Evolutionary conservation across 2,329 filamentous ascomycete genomes (phyloP).

Genomic region (Cercospora sp.): DNA sequence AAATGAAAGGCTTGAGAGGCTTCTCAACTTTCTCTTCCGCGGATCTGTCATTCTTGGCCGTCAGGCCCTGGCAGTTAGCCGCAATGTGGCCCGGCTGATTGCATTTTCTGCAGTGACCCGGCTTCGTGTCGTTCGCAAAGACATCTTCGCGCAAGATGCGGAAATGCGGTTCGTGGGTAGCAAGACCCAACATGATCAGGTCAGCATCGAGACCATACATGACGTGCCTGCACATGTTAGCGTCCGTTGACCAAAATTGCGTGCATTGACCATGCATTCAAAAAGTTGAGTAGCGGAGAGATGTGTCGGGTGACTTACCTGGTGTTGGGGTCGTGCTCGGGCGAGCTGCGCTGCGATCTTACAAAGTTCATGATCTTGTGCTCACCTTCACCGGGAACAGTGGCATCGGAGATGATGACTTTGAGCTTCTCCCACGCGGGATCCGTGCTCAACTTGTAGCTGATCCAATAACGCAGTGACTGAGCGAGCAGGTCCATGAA

Average conservation of each 20-base stretch:
- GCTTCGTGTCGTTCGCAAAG: conserved; percentile 83
- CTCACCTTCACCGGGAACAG: conserved; percentile 95
- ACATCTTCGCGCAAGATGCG: conserved; percentile 95
- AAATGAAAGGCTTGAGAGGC: conserved; percentile 89
- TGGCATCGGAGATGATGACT: conserved; percentile 97
- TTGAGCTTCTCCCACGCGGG: conserved; percentile 94
- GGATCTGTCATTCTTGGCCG: conserved; percentile 66
- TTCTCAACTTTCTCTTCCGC: conserved; percentile 75
- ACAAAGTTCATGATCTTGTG: conserved; percentile 99
- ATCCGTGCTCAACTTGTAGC: conserved; percentile 96
- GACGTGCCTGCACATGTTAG: conserved; percentile 67
- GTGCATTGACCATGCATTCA: not conserved
- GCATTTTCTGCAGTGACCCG: conserved; percentile 81
- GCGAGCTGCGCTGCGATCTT: conserved; percentile 84
- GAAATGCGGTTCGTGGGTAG: conserved; percentile 96
- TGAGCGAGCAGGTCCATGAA: conserved; percentile 96
- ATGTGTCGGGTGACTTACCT: conserved; percentile 27
- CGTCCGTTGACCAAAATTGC: not conserved
- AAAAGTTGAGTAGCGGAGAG: conserved; percentile 13
- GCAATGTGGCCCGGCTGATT: conserved; percentile 91
- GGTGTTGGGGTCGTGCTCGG: conserved; percentile 93
- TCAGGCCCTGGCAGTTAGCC: conserved; percentile 76
- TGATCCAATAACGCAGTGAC: conserved; percentile 92
- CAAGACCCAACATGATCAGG: conserved; percentile 96
- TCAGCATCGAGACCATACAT: conserved; percentile 98